Conservation (phyloP, 2,329 filamentous ascomycete genomes). For the Xylariaceae sp. region DNA sequence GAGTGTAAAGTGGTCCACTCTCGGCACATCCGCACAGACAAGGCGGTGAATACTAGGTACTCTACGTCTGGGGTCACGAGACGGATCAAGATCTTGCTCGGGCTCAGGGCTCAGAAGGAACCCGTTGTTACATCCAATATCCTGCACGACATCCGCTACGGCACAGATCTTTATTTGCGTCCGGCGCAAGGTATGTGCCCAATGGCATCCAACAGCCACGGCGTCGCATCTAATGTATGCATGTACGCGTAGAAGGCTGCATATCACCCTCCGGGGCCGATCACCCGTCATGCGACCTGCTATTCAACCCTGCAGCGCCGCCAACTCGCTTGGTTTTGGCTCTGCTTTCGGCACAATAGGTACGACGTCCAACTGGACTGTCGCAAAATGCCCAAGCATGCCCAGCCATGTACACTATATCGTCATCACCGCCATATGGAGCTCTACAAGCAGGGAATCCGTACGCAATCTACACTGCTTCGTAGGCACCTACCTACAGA, state of each 20-base stretch:
- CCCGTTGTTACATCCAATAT: not conserved
- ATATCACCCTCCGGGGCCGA: conserved; percentile 4
- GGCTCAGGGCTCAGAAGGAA: not conserved
- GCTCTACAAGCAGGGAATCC: not conserved
- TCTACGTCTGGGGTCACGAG: not conserved
- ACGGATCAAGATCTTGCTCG: not conserved
- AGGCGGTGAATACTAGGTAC: not conserved
- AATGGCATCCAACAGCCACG: not conserved
- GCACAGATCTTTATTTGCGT: not conserved
- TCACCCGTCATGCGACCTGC: conserved; percentile 8
- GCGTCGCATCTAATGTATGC: not conserved
- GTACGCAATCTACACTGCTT: too few relatives aligned
- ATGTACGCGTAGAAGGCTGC: not conserved
- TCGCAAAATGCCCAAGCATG: not conserved
- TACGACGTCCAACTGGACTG: not conserved
- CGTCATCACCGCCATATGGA: too few relatives aligned
- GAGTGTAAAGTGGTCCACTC: not conserved
- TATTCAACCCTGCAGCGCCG: conserved; percentile 1
- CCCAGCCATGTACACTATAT: not conserved
- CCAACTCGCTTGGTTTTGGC: conserved; percentile 13
- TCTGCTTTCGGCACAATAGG: not conserved
- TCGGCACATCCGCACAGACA: not conserved
- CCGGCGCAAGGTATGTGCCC: not conserved
- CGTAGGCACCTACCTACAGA: too few relatives aligned
- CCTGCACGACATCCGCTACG: not conserved